Evolutionary conservation across 2,329 filamentous ascomycete genomes (phyloP).

Genomic region (Blastomyces gilchristii): DNA sequence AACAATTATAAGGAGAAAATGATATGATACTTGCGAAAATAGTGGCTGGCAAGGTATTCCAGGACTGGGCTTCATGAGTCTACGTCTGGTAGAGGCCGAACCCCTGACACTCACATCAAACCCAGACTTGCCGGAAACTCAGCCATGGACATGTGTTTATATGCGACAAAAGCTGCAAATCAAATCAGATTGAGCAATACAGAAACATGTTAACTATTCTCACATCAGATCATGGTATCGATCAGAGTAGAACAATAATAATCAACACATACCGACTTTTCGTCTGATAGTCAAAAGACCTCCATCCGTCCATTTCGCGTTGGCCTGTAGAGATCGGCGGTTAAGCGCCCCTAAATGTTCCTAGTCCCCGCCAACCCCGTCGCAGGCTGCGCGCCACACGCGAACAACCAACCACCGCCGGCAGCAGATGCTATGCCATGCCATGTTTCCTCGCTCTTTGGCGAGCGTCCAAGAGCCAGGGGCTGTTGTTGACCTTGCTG

Average conservation of each 20-base stretch:
- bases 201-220: neutral
- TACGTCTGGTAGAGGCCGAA: neutral
- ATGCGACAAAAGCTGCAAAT: neutral
- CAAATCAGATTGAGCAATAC: neutral
- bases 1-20: neutral
- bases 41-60: neutral
- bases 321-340: neutral
- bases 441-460: neutral
- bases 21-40: neutral
- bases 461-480: neutral
- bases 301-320: neutral
- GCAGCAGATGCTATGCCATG: neutral
- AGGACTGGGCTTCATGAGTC: conserved; percentile 2
- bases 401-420: neutral
- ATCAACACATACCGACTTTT: neutral
- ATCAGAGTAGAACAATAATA: neutral
- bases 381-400: neutral
- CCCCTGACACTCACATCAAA: conserved; percentile 4
- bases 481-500: neutral
- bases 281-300: neutral
- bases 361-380: neutral
- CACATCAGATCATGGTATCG: neutral
- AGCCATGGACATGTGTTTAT: neutral
- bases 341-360: conserved; percentile 1
- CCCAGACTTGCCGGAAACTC: neutral